Conservation (phyloP, 805 yeast genomes). For the Starmera dryadoides region DNA sequence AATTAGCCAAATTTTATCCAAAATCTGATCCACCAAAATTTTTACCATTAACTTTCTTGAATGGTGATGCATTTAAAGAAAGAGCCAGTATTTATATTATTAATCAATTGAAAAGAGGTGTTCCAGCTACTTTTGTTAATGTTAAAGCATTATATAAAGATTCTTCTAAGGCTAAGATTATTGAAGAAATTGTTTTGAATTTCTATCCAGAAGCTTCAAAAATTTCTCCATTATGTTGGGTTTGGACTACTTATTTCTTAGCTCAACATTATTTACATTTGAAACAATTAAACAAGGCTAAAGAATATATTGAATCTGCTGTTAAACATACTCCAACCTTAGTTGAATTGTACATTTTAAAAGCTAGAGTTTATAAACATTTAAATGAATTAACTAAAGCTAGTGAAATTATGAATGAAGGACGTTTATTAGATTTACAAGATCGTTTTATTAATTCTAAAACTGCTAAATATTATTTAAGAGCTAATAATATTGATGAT, state of each 20-base stretch:
- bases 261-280: constrained; percentile 67
- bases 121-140: constrained; percentile 84
- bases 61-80: constrained; percentile 41
- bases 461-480: constrained; percentile 71
- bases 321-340: constrained; percentile 72
- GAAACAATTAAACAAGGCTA: constrained; percentile 47
- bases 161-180: constrained; percentile 23
- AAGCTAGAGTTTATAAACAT: constrained; percentile 76
- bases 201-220: constrained; percentile 29
- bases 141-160: constrained; percentile 72
- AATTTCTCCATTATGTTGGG: constrained; percentile 27
- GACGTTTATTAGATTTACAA: constrained; percentile 72
- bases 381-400: constrained; percentile 57
- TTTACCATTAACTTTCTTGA: constrained; percentile 69
- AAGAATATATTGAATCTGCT: constrained; percentile 51
- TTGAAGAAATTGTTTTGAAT: constrained; percentile 47
- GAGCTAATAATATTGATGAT: constrained; percentile 67
- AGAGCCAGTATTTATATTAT: constrained; percentile 49
- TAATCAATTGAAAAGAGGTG: constrained; percentile 65
- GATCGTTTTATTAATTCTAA: constrained; percentile 90
- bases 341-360: constrained; percentile 73
- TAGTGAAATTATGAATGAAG: constrained; percentile 56
- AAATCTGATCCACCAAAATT: constrained; percentile 73
- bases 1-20: constrained; percentile 67
- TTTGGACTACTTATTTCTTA: constrained; percentile 73